Conservation (phyloP, 306 rosid species). For the Sophora flavescens region DNA sequence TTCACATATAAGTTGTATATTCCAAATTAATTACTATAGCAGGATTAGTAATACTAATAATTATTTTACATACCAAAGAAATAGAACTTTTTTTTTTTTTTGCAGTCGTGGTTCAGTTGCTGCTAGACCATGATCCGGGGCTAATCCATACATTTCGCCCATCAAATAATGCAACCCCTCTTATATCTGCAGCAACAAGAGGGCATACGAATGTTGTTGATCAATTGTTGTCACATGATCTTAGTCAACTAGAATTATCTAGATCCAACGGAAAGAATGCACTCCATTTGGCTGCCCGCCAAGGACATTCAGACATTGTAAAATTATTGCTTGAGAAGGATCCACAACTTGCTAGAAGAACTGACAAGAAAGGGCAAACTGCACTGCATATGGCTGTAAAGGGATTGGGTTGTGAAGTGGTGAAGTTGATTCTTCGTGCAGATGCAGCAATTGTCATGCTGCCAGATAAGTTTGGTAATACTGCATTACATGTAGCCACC, state of each 20-base stretch:
- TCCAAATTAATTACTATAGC: not conserved
- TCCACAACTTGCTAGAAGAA: constrained; percentile 70
- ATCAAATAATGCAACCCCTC: constrained; percentile 75
- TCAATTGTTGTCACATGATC: constrained; percentile 54
- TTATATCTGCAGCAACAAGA: constrained; percentile 71
- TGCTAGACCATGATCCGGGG: constrained; percentile 63
- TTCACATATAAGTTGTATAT: not conserved
- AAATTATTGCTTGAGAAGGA: constrained; percentile 57
- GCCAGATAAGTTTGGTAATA: constrained; percentile 75
- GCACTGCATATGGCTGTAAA: constrained; percentile 84
- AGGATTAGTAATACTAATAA: too few species aligned
- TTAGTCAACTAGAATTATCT: constrained; percentile 57
- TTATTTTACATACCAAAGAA: too few species aligned
- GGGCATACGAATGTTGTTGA: constrained; percentile 67
- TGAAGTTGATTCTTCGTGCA: constrained; percentile 57
- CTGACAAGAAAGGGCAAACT: constrained; percentile 80
- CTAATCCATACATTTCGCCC: constrained; percentile 68
- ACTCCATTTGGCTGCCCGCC: constrained; percentile 74
- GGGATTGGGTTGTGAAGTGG: constrained; percentile 66
- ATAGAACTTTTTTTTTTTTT: not conserved
- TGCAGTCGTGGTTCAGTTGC: constrained; percentile 53
- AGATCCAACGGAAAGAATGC: constrained; percentile 82
- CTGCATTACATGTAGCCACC: constrained; percentile 74
- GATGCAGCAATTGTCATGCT: constrained; percentile 72
- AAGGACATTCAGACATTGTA: constrained; percentile 68